These are phyloP conservation scores for Candida orba DNA, from an alignment of 805 yeast genomes.

Conservation along the genomic window DNA sequence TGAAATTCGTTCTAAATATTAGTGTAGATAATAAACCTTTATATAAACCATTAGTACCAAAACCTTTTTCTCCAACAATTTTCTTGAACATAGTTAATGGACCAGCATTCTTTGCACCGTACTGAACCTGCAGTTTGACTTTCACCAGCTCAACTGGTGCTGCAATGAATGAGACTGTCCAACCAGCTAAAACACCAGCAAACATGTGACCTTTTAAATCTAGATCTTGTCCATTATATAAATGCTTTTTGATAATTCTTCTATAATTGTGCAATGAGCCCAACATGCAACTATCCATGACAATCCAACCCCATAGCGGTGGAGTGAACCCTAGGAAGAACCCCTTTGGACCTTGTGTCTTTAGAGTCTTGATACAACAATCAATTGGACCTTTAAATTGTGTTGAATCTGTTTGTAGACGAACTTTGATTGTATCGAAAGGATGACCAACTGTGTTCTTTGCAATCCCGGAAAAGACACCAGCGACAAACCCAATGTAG, in stretches of 20 bases:
- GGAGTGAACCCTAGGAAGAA: constrained; percentile 90
- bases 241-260: constrained; percentile 52
- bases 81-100: constrained; percentile 70
- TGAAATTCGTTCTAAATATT: constrained; percentile 80
- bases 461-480: constrained; percentile 79
- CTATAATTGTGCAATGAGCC: constrained; percentile 81
- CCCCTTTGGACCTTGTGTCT: constrained; percentile 71
- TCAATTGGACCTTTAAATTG: constrained; percentile 77
- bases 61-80: constrained; percentile 40
- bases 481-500: constrained; percentile 75
- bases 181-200: constrained; percentile 76
- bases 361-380: constrained; percentile 64
- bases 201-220: constrained; percentile 70
- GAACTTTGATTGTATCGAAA: constrained; percentile 82
- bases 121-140: constrained; percentile 85
- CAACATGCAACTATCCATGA: constrained; percentile 88
- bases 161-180: constrained; percentile 92
- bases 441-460: constrained; percentile 92
- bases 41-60: constrained; percentile 66
- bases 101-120: constrained; percentile 66
- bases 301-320: constrained; percentile 87
- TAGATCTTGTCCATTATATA: constrained; percentile 52
- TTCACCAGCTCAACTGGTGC: constrained; percentile 90
- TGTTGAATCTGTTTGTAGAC: constrained; percentile 71
- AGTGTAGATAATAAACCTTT: constrained; percentile 80